These are phyloP conservation scores for Paramecium tetraurelia DNA, from an alignment of 73 alveolate genomes.

Conservation along the genomic window DNA sequence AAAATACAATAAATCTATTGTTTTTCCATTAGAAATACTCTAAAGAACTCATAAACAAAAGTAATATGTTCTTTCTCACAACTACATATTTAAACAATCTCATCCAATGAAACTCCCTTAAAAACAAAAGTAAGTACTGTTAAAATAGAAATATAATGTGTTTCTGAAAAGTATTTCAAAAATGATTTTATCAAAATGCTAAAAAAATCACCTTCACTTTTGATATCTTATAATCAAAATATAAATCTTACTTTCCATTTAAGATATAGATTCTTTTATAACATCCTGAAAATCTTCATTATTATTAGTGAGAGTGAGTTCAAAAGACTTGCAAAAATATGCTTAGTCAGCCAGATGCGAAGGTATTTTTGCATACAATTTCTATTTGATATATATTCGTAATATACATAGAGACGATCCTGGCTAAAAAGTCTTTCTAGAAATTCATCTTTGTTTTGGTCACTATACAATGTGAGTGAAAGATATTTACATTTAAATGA, in stretches of 20 bases:
- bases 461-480: background rate
- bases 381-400: background rate
- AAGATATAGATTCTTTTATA: background rate
- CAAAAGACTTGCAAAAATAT: background rate
- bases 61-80: background rate
- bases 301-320: background rate
- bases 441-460: background rate
- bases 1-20: background rate
- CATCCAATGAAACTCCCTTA: background rate
- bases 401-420: background rate
- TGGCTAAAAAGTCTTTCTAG: background rate
- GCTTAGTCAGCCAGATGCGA: background rate
- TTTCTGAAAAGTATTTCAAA: background rate
- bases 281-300: conserved; percentile 23
- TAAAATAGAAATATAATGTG: background rate
- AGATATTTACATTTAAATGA: background rate
- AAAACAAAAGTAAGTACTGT: conserved; percentile 6
- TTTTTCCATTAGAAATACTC: background rate
- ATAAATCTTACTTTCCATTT: background rate
- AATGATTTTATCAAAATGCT: background rate
- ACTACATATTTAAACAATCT: background rate
- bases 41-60: background rate
- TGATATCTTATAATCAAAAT: background rate
- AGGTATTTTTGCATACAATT: background rate
- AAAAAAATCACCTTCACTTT: background rate